Conservation (phyloP, 805 yeast species). For the Kuraishia piskuri region DNA sequence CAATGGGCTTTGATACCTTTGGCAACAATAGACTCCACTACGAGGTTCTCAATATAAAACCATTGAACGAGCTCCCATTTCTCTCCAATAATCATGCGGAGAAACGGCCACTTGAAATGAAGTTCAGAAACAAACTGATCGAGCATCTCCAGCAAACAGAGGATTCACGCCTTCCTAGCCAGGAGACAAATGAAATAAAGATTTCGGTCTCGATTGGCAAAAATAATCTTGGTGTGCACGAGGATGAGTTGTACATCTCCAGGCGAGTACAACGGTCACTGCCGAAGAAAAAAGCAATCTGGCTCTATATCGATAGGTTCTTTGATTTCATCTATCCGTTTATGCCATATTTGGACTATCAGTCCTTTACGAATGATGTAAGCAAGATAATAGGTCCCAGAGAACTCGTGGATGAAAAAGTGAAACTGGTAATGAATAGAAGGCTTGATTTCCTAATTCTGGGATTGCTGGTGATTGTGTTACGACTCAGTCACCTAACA, state of each 20-base stretch:
- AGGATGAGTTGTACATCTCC: neutral
- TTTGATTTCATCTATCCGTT: slow-evolving; percentile 37
- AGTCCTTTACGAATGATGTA: slow-evolving; percentile 21
- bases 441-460: slow-evolving; percentile 31
- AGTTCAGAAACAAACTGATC: neutral
- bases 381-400: slow-evolving; percentile 25
- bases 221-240: neutral
- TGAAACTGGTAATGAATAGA: slow-evolving; percentile 24
- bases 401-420: slow-evolving; percentile 17
- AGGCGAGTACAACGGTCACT: slow-evolving; percentile 10
- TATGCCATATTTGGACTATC: slow-evolving; percentile 36
- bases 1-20: neutral
- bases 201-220: neutral
- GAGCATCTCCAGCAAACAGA: neutral
- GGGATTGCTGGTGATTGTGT: slow-evolving; percentile 29
- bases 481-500: slow-evolving; percentile 34
- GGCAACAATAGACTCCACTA: neutral
- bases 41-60: neutral
- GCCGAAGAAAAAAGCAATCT: slow-evolving; percentile 30
- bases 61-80: neutral
- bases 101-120: neutral
- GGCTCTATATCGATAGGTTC: slow-evolving; percentile 32
- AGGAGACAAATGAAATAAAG: neutral
- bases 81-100: neutral
- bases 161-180: neutral